A percentile compares a stretch with the other conserved stretches of the same genome.
phyloP scores from a whole-genome alignment of 306 rosid species.

The Prunus davidiana region DNA sequence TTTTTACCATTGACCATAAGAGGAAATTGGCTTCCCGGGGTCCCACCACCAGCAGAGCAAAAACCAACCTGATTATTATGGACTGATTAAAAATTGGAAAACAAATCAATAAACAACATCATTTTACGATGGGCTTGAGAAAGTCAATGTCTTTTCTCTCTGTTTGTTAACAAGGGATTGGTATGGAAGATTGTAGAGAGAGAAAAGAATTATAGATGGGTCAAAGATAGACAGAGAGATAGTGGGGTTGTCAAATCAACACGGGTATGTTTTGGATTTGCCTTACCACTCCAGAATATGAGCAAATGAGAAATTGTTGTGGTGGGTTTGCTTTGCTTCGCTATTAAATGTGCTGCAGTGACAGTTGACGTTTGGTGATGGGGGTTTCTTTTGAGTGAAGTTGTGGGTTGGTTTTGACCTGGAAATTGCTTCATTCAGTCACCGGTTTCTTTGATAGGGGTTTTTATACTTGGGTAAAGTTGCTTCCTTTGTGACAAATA shows the following conservation, averaged over 20 bases:
- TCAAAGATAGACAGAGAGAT: slow-evolving; percentile 12
- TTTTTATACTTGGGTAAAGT: neutral
- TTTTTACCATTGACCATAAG: slow-evolving; percentile 18
- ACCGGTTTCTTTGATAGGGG: neutral
- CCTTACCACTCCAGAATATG: neutral
- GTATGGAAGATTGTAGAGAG: slow-evolving; percentile 19
- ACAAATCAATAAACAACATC: slow-evolving; percentile 13
- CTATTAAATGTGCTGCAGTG: slow-evolving; percentile 39
- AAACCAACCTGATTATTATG: slow-evolving; percentile 10
- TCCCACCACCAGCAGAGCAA: slow-evolving; percentile 31
- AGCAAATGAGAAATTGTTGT: slow-evolving; percentile 38
- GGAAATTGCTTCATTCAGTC: slow-evolving; percentile 6
- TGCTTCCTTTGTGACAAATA: neutral
- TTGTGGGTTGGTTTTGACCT: slow-evolving; percentile 16
- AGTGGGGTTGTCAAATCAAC: slow-evolving; percentile 21
- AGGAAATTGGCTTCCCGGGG: slow-evolving; percentile 31
- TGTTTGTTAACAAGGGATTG: slow-evolving; percentile 32
- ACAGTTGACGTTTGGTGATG: slow-evolving; percentile 8
- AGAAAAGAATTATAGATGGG: slow-evolving; percentile 12
- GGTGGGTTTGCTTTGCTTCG: slow-evolving; percentile 31
- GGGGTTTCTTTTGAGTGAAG: slow-evolving; percentile 3
- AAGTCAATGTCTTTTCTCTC: slow-evolving; percentile 60
- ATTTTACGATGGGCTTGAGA: slow-evolving; percentile 33
- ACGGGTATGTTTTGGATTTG: slow-evolving; percentile 39
- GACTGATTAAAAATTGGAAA: slow-evolving; percentile 7